Base-by-base conservation (phyloP, 306 rosid genomes). In the Trichosanthes cucumerina region DNA sequence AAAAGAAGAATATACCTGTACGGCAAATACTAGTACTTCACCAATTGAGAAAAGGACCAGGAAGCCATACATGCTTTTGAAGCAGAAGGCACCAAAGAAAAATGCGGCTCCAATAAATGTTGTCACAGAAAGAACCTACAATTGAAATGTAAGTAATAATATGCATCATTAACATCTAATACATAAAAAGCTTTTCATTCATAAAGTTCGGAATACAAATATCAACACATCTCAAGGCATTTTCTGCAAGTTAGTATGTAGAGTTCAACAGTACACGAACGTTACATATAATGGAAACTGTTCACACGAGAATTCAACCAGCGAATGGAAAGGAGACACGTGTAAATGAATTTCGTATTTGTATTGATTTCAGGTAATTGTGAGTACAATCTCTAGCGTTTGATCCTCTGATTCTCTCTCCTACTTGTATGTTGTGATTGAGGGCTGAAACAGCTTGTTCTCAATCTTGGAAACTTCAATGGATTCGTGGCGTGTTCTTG, bases 1-100 rank as follows among this genome's bases (percentile, higher is more conserved):
- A 44, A 71, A 69, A 43, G 75, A 46, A 46, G 59, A 49, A 49
- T 8, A 46, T 90, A 93, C 97, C 97, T 90, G 98, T 79, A 86
- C 85, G 75, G 96, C 90, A 86, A 92, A 93, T 88, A 90, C 80
- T 65, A 92, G 81, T 26, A 93, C 80, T 86, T 93, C 96, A 36
- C 98, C 98, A 19, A 92, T 50, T 33, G 96, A 63, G 63, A 90
- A 93, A 52, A 93, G 72, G 53, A 66, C 93, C 41, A 93, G 80
- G 85, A 93, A 93, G 82, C 80, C 93, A 79, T 89, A 89, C 94
- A 90, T 86, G 86, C 80, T 89, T 86, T 79, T 87, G 83, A 86
- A 90, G 82, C 90, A 90, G 77, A 88, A 93, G 65, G 97, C 89
- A 50, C 87, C 64, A 12, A 92, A 89, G 83, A 87, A 90, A 87